phyloP scores from a whole-genome alignment of 2,329 filamentous ascomycete species.

The Ascochyta lentis region DNA sequence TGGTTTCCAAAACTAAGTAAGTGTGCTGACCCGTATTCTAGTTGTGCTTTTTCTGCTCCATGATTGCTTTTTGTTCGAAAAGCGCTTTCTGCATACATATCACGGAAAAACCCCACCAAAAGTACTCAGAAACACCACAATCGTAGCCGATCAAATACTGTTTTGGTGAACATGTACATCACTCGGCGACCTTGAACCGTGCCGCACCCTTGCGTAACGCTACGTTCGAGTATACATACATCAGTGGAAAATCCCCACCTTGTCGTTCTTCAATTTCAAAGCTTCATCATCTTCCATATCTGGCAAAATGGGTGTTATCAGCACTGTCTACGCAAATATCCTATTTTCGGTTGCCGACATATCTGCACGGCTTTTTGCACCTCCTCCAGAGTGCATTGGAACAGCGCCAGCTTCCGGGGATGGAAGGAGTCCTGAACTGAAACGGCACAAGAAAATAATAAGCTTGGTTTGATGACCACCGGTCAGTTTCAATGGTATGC shows the following conservation, averaged over 20 bases:
- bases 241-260: neutral
- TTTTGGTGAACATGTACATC: neutral
- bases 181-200: slow-evolving; percentile 4
- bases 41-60: neutral
- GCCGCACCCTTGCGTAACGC: slow-evolving; percentile 15
- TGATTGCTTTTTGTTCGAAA: neutral
- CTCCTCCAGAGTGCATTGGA: neutral
- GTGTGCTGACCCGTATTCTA: neutral
- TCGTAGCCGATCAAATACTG: neutral
- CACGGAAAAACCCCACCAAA: neutral
- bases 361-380: slow-evolving; percentile 9
- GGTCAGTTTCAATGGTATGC: neutral
- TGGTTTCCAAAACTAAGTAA: neutral
- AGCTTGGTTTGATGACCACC: neutral
- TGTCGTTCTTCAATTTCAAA: neutral
- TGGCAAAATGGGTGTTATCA: slow-evolving; percentile 2
- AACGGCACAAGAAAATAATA: neutral
- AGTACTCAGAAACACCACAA: neutral
- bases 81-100: neutral
- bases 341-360: slow-evolving; percentile 8
- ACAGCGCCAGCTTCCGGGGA: neutral
- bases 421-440: neutral
- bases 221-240: neutral
- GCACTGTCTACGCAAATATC: slow-evolving; percentile 5
- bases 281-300: neutral